These are phyloP conservation scores for Aspergillus pseudoviridinutans DNA, from an alignment of 2,329 filamentous ascomycete species.

Conservation along the genomic window DNA sequence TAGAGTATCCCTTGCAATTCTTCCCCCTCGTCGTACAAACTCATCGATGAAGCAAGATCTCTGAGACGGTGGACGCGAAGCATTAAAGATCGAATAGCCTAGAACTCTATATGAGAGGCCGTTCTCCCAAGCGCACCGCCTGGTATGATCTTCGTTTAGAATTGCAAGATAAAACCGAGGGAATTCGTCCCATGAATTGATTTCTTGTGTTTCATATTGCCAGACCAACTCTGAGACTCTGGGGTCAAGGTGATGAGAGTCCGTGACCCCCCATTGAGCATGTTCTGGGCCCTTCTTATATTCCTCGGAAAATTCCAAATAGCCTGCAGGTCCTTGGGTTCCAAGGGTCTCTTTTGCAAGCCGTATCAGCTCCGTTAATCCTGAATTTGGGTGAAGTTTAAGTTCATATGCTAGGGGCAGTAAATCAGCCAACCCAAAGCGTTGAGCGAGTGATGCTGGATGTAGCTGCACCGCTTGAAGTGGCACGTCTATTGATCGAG, in stretches of 20 bases:
- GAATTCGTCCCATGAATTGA: conserved; percentile 14
- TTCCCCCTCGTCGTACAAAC: conserved; percentile 33
- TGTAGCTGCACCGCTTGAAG: conserved; percentile 38
- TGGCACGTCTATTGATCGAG: conserved; percentile 11
- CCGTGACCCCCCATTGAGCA: neutral
- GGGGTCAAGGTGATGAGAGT: conserved; percentile 41
- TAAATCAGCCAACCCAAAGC: conserved; percentile 32
- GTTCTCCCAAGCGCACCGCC: conserved; percentile 56
- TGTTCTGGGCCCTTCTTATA: conserved; percentile 23
- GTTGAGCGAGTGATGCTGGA: conserved; percentile 28
- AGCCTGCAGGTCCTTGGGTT: conserved; percentile 17
- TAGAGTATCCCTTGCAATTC: conserved; percentile 30
- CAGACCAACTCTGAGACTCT: conserved; percentile 50
- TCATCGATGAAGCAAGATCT: conserved; percentile 25
- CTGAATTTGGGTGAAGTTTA: conserved; percentile 24
- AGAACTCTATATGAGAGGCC: conserved; percentile 50
- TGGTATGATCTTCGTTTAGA: conserved; percentile 55
- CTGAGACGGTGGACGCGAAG: conserved; percentile 23
- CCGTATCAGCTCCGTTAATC: conserved; percentile 29
- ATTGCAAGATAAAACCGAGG: conserved; percentile 61
- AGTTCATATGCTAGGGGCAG: conserved; percentile 40
- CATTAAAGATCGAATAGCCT: conserved; percentile 53
- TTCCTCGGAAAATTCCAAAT: conserved; percentile 32
- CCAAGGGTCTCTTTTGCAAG: conserved; percentile 23
- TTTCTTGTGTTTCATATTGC: conserved; percentile 33